Evolutionary conservation across 2,329 filamentous ascomycete genomes (phyloP).

Genomic region (Orbilia javanica): DNA sequence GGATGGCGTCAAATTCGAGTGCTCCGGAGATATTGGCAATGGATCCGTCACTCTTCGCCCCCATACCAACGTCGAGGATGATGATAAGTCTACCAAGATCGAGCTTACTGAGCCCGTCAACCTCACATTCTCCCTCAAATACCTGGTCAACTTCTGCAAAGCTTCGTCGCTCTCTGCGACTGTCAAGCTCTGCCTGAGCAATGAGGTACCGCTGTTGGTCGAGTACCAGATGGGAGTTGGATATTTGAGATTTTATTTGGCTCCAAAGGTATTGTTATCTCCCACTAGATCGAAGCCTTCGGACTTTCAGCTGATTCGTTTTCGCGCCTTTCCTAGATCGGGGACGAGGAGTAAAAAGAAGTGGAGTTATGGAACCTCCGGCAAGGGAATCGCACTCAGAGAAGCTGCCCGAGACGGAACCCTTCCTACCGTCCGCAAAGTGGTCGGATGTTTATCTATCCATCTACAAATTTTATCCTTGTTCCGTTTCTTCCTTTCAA

Average conservation of each 20-base stretch:
- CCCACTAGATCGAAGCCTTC: neutral
- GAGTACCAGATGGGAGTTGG: slow-evolving; percentile 79
- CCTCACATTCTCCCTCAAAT: slow-evolving; percentile 98
- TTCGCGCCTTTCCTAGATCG: slow-evolving; percentile 72
- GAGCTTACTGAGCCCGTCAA: slow-evolving; percentile 91
- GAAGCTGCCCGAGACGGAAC: neutral
- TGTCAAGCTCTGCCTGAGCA: slow-evolving; percentile 93
- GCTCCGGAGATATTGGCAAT: slow-evolving; percentile 94
- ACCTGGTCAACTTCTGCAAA: slow-evolving; percentile 99
- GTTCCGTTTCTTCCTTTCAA: neutral
- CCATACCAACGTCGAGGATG: slow-evolving; percentile 90
- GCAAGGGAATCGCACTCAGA: neutral
- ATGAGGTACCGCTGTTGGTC: slow-evolving; percentile 94
- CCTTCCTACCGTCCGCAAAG: neutral
- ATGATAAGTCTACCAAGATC: slow-evolving; percentile 86
- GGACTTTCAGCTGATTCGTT: neutral
- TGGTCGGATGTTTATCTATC: neutral
- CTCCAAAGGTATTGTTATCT: slow-evolving; percentile 82
- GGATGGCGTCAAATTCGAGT: slow-evolving; percentile 95
- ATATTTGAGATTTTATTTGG: slow-evolving; percentile 96
- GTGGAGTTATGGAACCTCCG: neutral
- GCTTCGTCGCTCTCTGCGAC: slow-evolving; percentile 82
- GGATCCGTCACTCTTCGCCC: slow-evolving; percentile 91
- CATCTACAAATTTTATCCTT: slow-evolving; percentile 3
- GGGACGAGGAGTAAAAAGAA: slow-evolving; percentile 72